These are phyloP conservation scores for Leavenworthia alabamica DNA, from an alignment of 345 rosid species.

Conservation along the genomic window DNA sequence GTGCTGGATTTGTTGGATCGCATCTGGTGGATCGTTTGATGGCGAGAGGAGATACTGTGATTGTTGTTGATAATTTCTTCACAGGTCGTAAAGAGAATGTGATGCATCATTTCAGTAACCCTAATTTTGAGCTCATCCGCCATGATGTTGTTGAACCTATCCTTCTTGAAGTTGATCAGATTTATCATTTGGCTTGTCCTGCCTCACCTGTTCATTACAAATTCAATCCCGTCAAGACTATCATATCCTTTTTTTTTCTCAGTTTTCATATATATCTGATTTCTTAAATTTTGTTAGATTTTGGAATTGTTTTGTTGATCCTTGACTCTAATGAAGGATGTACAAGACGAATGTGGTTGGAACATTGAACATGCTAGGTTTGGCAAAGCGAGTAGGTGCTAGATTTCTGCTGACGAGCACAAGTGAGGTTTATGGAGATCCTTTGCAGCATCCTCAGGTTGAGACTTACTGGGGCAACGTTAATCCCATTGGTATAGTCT, in stretches of 20 bases:
- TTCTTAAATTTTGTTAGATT: not conserved
- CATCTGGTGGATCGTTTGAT: slow-evolving; percentile 86
- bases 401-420: slow-evolving; percentile 82
- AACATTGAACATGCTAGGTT: slow-evolving; percentile 74
- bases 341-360: slow-evolving; percentile 88
- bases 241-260: slow-evolving; percentile 60
- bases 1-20: slow-evolving; percentile 87
- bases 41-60: slow-evolving; percentile 66
- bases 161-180: slow-evolving; percentile 80
- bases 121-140: slow-evolving; percentile 65
- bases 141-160: slow-evolving; percentile 83
- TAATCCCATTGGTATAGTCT: no score
- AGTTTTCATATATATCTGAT: not conserved
- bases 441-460: no score
- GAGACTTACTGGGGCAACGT: no score
- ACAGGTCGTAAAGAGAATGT: slow-evolving; percentile 72
- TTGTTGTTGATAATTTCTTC: slow-evolving; percentile 73
- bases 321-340: slow-evolving; percentile 22
- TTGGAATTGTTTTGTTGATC: slow-evolving; percentile 16
- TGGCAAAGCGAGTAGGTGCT: slow-evolving; percentile 77
- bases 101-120: slow-evolving; percentile 67
- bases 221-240: slow-evolving; percentile 84
- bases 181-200: slow-evolving; percentile 86
- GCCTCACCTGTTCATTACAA: slow-evolving; percentile 89
- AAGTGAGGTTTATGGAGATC: slow-evolving; percentile 93